Conservation (phyloP, 2,329 filamentous ascomycete genomes). For the Leptographium radiaticola region DNA sequence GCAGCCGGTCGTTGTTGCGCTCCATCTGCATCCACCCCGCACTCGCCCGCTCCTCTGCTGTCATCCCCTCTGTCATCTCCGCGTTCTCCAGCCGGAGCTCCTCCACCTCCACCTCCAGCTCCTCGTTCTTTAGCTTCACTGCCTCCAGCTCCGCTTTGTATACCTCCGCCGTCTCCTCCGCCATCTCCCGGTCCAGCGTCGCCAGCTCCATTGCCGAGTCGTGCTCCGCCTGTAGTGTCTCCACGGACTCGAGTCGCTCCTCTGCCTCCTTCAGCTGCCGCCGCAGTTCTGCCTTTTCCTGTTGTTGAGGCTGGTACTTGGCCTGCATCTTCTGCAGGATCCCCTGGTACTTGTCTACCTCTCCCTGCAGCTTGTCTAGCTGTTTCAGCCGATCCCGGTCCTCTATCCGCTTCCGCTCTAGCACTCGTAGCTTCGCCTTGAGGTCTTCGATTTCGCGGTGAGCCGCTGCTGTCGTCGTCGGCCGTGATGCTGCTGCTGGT, state of each 20-base stretch:
- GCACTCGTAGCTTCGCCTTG: conserved; percentile 71
- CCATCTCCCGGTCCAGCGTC: conserved; percentile 86
- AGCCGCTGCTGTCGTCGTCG: conserved; percentile 22
- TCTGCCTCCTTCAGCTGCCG: conserved; percentile 69
- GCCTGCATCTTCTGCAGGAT: conserved; percentile 85
- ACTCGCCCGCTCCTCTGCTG: conserved; percentile 73
- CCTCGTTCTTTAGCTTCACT: conserved; percentile 63
- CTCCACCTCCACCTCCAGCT: conserved; percentile 78
- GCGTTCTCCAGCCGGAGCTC: conserved; percentile 77
- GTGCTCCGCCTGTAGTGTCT: conserved; percentile 67
- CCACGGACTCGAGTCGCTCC: conserved; percentile 52
- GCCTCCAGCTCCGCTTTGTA: conserved; percentile 69
- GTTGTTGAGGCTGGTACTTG: conserved; percentile 75
- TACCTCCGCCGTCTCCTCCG: conserved; percentile 79
- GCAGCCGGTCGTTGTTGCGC: conserved; percentile 73
- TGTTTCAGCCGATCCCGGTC: conserved; percentile 75
- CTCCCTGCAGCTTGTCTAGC: conserved; percentile 61
- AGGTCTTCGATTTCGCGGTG: conserved; percentile 70
- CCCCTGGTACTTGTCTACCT: conserved; percentile 64
- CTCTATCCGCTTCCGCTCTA: conserved; percentile 78
- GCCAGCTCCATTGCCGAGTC: conserved; percentile 78
- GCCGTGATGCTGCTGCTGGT: conserved; percentile 14
- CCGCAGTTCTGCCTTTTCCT: conserved; percentile 64
- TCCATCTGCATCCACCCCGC: conserved; percentile 88
- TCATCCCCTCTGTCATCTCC: conserved; percentile 73